These are phyloP conservation scores for Avena eriantha DNA, from an alignment of 176 grass and related monocot genomes.

Conservation along the genomic window DNA sequence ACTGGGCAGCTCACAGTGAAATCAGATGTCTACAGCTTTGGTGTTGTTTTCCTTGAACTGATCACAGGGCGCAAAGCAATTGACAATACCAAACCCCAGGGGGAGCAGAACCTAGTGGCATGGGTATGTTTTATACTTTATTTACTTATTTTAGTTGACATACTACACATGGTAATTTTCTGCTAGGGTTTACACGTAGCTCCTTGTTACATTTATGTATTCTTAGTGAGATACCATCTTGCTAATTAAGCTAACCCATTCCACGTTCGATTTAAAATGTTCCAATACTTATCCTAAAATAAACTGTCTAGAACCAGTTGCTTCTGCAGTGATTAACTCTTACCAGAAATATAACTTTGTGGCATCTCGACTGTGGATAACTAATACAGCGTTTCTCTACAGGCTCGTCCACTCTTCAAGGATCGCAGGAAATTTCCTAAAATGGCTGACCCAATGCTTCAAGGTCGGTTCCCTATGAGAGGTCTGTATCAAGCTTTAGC, in stretches of 20 bases:
- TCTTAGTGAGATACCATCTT: not conserved
- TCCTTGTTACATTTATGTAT: constrained; percentile 5
- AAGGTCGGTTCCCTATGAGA: constrained; percentile 82
- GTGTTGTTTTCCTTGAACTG: constrained; percentile 89
- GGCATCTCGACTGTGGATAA: constrained; percentile 36
- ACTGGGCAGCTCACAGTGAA: constrained; percentile 89
- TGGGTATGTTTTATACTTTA: constrained; percentile 64
- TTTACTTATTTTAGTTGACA: constrained; percentile 24
- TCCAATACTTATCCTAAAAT: not conserved
- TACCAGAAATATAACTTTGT: not conserved
- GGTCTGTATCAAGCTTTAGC: constrained; percentile 97
- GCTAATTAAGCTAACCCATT: not conserved
- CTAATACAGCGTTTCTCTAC: constrained; percentile 44
- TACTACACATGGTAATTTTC: not conserved
- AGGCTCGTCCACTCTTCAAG: constrained; percentile 97
- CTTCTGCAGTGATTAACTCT: not conserved
- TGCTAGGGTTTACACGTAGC: not conserved
- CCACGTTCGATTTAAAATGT: not conserved
- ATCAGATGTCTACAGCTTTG: constrained; percentile 92
- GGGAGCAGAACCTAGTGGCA: constrained; percentile 91
- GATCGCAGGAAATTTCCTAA: constrained; percentile 92
- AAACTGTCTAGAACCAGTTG: not conserved
- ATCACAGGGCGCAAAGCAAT: constrained; percentile 91
- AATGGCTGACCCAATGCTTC: constrained; percentile 94
- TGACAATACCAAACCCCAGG: constrained; percentile 69